phyloP scores from a whole-genome alignment of 192 early-diverging fungal species.

The Podila horticola region DNA sequence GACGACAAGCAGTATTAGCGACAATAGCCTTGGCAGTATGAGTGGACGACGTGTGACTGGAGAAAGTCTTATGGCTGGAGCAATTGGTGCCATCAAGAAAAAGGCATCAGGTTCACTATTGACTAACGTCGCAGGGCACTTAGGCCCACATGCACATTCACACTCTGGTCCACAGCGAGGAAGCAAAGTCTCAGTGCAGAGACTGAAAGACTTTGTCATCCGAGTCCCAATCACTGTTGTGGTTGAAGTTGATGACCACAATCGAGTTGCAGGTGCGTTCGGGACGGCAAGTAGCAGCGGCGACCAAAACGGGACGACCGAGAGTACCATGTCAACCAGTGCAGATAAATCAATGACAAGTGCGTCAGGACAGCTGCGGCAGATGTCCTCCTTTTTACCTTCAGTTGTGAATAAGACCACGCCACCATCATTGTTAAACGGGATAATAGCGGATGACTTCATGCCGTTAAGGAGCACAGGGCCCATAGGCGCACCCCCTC shows the following conservation, averaged over 20 bases:
- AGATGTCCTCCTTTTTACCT: too few species aligned
- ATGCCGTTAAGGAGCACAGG: too few species aligned
- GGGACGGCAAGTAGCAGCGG: background rate
- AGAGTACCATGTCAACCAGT: background rate
- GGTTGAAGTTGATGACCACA: constrained; percentile 27
- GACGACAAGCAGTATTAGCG: background rate
- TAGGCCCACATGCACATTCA: background rate
- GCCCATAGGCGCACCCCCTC: too few species aligned
- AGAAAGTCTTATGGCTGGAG: constrained; percentile 9
- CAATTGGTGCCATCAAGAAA: constrained; percentile 24
- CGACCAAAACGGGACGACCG: background rate
- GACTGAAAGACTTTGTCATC: constrained; percentile 42
- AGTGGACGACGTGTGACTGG: background rate
- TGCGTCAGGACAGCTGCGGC: too few species aligned
- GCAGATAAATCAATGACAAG: background rate
- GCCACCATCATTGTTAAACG: too few species aligned
- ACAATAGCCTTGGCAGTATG: background rate
- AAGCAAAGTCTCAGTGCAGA: constrained; percentile 9
- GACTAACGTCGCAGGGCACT: background rate
- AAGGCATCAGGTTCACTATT: constrained; percentile 16
- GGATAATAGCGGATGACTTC: too few species aligned
- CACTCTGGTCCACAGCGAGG: background rate
- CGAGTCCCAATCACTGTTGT: constrained; percentile 36
- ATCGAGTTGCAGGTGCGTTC: background rate
- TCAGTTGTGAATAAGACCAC: too few species aligned